Base-by-base conservation (phyloP, 805 yeast species). In the Wickerhamomyces mucosus region DNA sequence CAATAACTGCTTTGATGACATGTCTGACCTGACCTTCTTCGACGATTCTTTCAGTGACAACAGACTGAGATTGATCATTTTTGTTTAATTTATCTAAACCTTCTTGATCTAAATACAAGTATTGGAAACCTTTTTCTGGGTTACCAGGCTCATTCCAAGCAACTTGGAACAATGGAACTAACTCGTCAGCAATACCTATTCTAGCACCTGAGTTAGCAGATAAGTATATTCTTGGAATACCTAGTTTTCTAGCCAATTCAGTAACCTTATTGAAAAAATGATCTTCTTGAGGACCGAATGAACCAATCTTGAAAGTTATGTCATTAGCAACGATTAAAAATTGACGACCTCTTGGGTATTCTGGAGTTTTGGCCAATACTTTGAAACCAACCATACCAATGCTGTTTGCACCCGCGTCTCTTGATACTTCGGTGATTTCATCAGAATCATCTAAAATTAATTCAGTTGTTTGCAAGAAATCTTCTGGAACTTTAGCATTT, bases 121-220 rank as follows among this genome's bases (percentile, higher is more conserved):
- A 89, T 50, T 72, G 67, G 72, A 89, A 92, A 15, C 99, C 98
- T 65, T 82, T 81, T 16, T 74, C 69, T 39, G 85, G 94, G 38
- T 75, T 67, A 16, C 61, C 60, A 26, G 74, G 75, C 45, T 78
- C 88, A 45, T 77, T 81, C 99, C 99, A 92, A 34, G 89, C 85
- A 41, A 89, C 95, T 58, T 82, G 76, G 67, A 75, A 86, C 52
- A 73, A 70, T 37, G 96, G 92, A 34, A 92, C 69, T 41, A 92
- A 69, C 60, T 92, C 99, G 47, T 92, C 97, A 18, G 99, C 98
- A 56, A 92, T 75, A 53, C 98, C 98, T 42, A 92, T 83, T 67
- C 99, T 78, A 28, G 99, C 99, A 69, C 99, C 99, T 38, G 97
- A 88, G 72, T 92, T 92, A 18, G 98, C 99, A 47, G 96, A 84